Conservation (phyloP, 2,329 filamentous ascomycete genomes). For the Aspergillus aculeatinus region DNA sequence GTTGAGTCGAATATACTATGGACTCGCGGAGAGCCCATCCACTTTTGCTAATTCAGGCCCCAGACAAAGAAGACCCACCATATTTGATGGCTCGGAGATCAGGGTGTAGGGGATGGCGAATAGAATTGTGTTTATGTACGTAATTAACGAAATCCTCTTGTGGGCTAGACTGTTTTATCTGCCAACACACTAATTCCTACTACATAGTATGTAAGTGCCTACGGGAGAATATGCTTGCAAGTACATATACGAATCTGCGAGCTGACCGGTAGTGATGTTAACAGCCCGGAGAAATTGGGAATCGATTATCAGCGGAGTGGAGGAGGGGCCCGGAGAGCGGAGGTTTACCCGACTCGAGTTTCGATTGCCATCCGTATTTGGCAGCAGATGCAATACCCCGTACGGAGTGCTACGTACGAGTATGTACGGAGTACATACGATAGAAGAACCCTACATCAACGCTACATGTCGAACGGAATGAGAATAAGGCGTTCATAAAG, state of each 20-base stretch:
- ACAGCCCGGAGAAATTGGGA: neutral
- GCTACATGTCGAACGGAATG: too few relatives aligned
- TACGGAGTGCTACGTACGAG: too few relatives aligned
- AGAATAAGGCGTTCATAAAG: too few relatives aligned
- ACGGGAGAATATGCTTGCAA: neutral
- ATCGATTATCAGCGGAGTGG: neutral
- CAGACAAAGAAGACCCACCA: neutral
- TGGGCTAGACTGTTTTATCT: neutral
- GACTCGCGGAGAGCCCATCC: neutral
- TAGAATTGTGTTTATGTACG: neutral
- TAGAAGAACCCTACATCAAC: too few relatives aligned
- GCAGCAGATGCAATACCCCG: neutral
- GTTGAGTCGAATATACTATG: neutral
- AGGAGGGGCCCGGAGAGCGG: neutral
- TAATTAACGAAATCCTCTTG: neutral
- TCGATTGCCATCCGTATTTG: neutral
- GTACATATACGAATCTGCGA: neutral
- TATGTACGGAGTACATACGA: too few relatives aligned
- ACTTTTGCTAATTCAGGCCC: neutral
- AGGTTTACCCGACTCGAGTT: neutral
- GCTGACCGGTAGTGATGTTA: neutral
- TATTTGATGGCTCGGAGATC: neutral
- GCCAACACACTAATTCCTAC: neutral
- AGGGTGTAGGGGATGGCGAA: neutral
- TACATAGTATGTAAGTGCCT: neutral